Base-by-base conservation (phyloP, 2,329 filamentous ascomycete species). In the Neocatenulostroma microsporum region DNA sequence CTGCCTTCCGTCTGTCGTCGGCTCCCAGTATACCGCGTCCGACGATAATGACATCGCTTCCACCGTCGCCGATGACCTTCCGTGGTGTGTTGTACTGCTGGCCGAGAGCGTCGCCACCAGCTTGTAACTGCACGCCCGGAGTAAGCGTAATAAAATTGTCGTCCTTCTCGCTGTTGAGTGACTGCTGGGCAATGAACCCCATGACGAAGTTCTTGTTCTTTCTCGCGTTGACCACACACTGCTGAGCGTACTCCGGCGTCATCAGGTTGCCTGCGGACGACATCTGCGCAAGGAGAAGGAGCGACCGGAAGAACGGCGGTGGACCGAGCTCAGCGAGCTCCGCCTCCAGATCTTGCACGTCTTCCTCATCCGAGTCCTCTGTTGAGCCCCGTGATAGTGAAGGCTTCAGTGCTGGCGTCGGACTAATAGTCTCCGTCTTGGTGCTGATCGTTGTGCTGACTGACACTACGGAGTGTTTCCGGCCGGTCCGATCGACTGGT, bases 201-300 rank as follows among this genome's bases (percentile, higher is more conserved):
- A 71, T 65, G 45, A 72, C 68, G 40, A 72, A 71, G n/a, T 68
- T 71, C 49, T 70, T 76, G 66, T 88, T 72, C 47, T 79, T 73
- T 41, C 85, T 70, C 2, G 85, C 85, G 23, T 82, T 82, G 49
- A 82, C 75, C 13, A 88, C 74, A 53, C 84, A 89, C 26, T 79
- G 75, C 45, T 75, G 64, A 2, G 82, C 86, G 63, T 93, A 93
- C 42, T 82, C 76, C 24, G 68, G 69, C 14, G 77, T 83, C 72
- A 89, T 80, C 39, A 91, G 80, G 56, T 87, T 87, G 47, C 82
- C 84, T 42, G 75, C 72, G 38, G 74, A 82, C 37, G 80, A 85
- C 85, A 93, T 93, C 55, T 93, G 82, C n/a, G 85, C 85, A 30
- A 93, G 70, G 51, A 93, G 76, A 30, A 93, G 67, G 10, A 93